Percentiles rank a stretch among this genome's conserved stretches.
phyloP scores from a whole-genome alignment of 129 eudicot species.

The Silybum marianum region DNA sequence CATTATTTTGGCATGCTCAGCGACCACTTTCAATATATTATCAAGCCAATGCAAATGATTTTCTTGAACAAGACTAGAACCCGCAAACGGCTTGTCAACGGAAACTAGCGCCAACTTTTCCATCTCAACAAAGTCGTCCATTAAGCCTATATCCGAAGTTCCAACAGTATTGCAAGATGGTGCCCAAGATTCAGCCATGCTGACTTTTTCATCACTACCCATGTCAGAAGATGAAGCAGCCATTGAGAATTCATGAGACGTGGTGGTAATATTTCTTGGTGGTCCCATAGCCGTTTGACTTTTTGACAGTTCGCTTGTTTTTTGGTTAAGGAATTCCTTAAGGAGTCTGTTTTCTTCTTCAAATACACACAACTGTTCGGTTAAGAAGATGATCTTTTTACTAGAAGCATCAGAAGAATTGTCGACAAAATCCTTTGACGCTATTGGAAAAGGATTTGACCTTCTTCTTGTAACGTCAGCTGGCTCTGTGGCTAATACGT shows the following conservation, averaged over 20 bases:
- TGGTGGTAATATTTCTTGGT: not conserved
- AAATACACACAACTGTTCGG: slow-evolving; percentile 49
- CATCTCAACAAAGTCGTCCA: slow-evolving; percentile 97
- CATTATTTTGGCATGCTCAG: slow-evolving; percentile 30
- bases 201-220: slow-evolving; percentile 73
- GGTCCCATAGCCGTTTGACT: slow-evolving; percentile 21
- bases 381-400: slow-evolving; percentile 50
- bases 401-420: slow-evolving; percentile 53
- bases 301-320: slow-evolving; percentile 42
- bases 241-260: slow-evolving; percentile 27
- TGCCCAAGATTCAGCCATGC: slow-evolving; percentile 66
- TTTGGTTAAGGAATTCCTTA: slow-evolving; percentile 56
- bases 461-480: slow-evolving; percentile 45
- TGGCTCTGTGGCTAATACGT: slow-evolving; percentile 43
- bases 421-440: slow-evolving; percentile 45
- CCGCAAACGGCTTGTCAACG: slow-evolving; percentile 41
- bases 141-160: slow-evolving; percentile 65
- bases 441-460: slow-evolving; percentile 48
- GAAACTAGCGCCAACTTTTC: slow-evolving; percentile 79
- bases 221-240: slow-evolving; percentile 56
- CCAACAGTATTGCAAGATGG: slow-evolving; percentile 47
- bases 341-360: slow-evolving; percentile 80
- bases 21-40: slow-evolving; percentile 35
- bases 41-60: slow-evolving; percentile 34
- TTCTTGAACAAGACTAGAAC: slow-evolving; percentile 26